These are phyloP conservation scores for Ananas comosus DNA, from an alignment of 176 grass and related monocot species.

Conservation along the genomic window DNA sequence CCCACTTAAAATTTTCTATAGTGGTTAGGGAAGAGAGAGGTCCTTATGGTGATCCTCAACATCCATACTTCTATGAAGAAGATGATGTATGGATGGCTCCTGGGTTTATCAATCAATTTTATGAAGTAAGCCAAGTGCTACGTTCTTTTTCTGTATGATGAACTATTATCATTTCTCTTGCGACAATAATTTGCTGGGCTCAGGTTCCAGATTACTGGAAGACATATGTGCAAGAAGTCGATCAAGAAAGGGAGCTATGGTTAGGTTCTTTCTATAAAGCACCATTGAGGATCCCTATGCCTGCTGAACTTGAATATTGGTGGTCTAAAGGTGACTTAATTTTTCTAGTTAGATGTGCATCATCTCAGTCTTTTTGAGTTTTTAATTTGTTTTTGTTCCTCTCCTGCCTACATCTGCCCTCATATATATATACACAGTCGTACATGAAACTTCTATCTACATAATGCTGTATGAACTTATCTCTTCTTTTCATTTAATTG, in stretches of 20 bases:
- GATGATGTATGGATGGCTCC: conserved; percentile 37
- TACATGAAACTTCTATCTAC: not conserved
- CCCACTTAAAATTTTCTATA: not conserved
- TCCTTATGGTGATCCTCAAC: conserved; percentile 29
- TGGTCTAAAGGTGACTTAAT: conserved; percentile 23
- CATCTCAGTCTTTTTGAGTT: not conserved
- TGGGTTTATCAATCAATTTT: conserved; percentile 35
- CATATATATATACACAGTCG: too few species aligned
- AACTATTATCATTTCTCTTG: not conserved
- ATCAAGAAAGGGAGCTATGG: conserved; percentile 34
- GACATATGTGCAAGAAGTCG: conserved; percentile 29
- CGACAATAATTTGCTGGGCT: not conserved
- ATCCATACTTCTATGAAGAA: conserved; percentile 38
- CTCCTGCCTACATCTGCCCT: too few species aligned
- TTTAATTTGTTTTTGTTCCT: too few species aligned
- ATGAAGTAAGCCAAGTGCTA: conserved; percentile 14
- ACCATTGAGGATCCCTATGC: conserved; percentile 33
- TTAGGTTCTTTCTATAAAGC: conserved; percentile 36
- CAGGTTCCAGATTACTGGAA: conserved; percentile 30
- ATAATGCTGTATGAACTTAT: not conserved
- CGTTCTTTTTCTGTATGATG: not conserved
- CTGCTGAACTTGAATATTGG: conserved; percentile 35
- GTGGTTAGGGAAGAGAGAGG: conserved; percentile 32
- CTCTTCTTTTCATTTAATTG: too few species aligned
- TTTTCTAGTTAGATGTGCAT: not conserved